Conservation (phyloP, 176 grass and related monocot genomes). For the Urochloa ruziziensis region DNA sequence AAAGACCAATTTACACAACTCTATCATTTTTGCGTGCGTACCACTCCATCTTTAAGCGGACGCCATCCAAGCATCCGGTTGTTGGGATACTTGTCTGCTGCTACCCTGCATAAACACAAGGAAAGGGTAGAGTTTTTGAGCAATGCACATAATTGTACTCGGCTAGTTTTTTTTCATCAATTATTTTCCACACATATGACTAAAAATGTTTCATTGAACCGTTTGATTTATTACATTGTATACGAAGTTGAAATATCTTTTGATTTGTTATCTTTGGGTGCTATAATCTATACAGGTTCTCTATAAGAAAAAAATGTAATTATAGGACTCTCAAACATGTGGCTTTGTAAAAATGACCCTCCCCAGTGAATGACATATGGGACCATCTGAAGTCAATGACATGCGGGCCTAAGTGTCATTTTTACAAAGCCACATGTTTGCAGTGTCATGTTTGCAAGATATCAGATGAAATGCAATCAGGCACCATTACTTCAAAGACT, state of each 20-base stretch:
- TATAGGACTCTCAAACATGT: too few relatives aligned
- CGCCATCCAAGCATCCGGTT: conserved; percentile 97
- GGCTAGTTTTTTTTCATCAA: neutral
- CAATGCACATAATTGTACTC: neutral
- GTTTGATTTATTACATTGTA: neutral
- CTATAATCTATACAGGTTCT: neutral
- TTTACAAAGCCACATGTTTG: too few relatives aligned
- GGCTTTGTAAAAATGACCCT: too few relatives aligned
- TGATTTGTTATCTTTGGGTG: neutral
- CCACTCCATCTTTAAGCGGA: conserved; percentile 72
- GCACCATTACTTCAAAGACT: neutral
- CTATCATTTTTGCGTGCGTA: conserved; percentile 31
- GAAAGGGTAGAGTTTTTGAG: neutral
- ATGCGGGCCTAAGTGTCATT: too few relatives aligned
- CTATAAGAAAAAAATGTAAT: too few relatives aligned
- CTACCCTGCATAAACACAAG: conserved; percentile 48
- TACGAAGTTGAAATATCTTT: neutral
- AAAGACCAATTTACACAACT: neutral
- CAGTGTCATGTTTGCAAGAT: too few relatives aligned
- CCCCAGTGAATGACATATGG: too few relatives aligned
- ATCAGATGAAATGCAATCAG: neutral
- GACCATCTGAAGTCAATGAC: too few relatives aligned
- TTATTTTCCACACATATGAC: neutral
- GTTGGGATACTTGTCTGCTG: conserved; percentile 73
- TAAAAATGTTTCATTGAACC: neutral